Evolutionary conservation across 495 filamentous ascomycete genomes (phyloP).

Genomic region (Penicillium macrosclerotiorum): DNA sequence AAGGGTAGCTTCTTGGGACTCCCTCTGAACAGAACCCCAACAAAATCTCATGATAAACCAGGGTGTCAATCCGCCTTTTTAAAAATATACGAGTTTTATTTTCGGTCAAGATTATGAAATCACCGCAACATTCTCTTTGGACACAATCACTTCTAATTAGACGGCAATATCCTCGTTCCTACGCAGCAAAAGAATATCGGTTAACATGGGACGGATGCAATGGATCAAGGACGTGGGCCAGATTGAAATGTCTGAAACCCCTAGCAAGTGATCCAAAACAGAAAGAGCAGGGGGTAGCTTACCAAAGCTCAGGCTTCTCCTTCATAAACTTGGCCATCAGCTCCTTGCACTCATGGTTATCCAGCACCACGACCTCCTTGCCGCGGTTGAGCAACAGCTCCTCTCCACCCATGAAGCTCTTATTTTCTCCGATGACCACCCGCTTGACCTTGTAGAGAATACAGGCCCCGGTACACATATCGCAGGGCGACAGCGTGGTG

Average conservation of each 20-base stretch:
- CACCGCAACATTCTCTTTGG: neutral
- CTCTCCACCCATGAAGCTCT: slow-evolving; percentile 76
- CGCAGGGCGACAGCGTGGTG: slow-evolving; percentile 82
- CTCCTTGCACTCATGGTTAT: slow-evolving; percentile 64
- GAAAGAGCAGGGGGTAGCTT: slow-evolving; percentile 30
- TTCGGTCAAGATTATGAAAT: neutral
- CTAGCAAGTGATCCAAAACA: too few relatives aligned
- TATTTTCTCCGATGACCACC: slow-evolving; percentile 83
- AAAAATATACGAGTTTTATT: slow-evolving; percentile 5
- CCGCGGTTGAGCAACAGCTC: slow-evolving; percentile 67
- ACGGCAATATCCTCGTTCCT: slow-evolving; percentile 79
- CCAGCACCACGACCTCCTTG: slow-evolving; percentile 71
- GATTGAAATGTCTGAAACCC: too few relatives aligned
- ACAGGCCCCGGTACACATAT: slow-evolving; percentile 86
- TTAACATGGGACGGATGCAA: slow-evolving; percentile 13
- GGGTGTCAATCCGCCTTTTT: neutral
- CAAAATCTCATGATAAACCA: slow-evolving; percentile 13
- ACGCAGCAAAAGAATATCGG: slow-evolving; percentile 13
- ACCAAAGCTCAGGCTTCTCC: slow-evolving; percentile 77
- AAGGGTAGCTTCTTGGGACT: slow-evolving; percentile 10
- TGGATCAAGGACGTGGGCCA: slow-evolving; percentile 1
- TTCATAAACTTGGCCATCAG: slow-evolving; percentile 77
- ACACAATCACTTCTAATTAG: slow-evolving; percentile 42
- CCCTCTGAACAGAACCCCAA: neutral
- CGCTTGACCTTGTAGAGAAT: slow-evolving; percentile 76